Conservation (phyloP, 2,329 filamentous ascomycete genomes). For the Pseudogymnoascus sp. region DNA sequence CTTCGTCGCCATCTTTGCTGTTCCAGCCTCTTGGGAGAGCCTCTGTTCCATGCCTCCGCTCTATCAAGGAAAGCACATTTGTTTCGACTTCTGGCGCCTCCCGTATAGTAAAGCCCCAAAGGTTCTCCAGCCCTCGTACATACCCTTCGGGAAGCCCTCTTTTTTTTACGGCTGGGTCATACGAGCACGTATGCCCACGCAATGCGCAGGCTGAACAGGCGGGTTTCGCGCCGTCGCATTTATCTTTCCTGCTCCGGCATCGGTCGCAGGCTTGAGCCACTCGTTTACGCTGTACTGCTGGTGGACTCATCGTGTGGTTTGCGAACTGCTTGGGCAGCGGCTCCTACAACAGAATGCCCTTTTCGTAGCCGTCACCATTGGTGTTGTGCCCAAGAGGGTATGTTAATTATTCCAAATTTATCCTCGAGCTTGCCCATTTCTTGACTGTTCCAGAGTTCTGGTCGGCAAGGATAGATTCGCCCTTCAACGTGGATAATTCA, state of each 20-base stretch:
- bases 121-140: constrained; percentile 56
- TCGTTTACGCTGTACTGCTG: neutral
- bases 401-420: neutral
- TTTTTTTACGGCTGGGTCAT: constrained; percentile 62
- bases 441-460: neutral
- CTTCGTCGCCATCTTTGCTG: constrained; percentile 38
- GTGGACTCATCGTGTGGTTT: neutral
- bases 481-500: neutral
- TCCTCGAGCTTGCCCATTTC: neutral
- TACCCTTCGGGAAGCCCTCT: constrained; percentile 68
- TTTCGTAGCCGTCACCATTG: neutral
- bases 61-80: constrained; percentile 9
- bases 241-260: constrained; percentile 59
- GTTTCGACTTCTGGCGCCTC: constrained; percentile 9
- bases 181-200: constrained; percentile 55
- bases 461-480: neutral
- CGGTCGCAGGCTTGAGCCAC: constrained; percentile 51
- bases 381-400: constrained; percentile 6
- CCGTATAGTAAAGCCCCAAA: constrained; percentile 10
- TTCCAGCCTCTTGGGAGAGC: constrained; percentile 26
- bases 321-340: neutral
- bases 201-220: constrained; percentile 57
- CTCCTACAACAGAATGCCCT: neutral
- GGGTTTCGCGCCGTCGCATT: constrained; percentile 62
- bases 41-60: constrained; percentile 27